phyloP scores from a whole-genome alignment of 371 early-diverging fungal genomes.

The Chytridium lagenaria region DNA sequence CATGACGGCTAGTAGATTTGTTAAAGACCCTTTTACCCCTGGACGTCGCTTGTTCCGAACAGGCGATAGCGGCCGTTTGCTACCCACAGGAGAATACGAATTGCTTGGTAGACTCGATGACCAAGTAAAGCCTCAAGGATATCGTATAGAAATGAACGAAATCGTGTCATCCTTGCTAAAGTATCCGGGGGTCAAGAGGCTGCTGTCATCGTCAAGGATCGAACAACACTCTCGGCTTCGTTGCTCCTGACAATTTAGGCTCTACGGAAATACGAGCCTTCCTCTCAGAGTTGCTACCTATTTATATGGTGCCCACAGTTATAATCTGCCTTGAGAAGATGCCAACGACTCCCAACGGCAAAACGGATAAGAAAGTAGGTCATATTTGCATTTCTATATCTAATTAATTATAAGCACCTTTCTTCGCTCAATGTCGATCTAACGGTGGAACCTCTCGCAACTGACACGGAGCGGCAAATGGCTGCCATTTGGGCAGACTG shows the following conservation, averaged over 20 bases:
- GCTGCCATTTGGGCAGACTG: conserved; percentile 8
- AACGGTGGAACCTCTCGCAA: background rate
- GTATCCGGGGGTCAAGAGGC: conserved; percentile 22
- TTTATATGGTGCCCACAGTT: conserved; percentile 31
- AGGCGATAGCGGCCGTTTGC: conserved; percentile 41
- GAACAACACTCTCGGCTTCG: conserved; percentile 30
- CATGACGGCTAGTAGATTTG: conserved; percentile 33
- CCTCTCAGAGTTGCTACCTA: conserved; percentile 20
- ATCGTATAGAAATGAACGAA: conserved; percentile 57
- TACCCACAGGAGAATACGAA: conserved; percentile 47
- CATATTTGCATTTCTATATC: background rate
- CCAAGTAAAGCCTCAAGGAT: conserved; percentile 56
- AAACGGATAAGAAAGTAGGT: conserved; percentile 24
- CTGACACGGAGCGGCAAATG: background rate
- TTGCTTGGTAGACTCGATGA: conserved; percentile 50
- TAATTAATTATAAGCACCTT: background rate
- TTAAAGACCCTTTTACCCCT: conserved; percentile 14
- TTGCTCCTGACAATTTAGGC: conserved; percentile 29
- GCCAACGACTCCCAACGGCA: conserved; percentile 32
- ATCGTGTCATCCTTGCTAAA: conserved; percentile 25
- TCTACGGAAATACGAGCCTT: conserved; percentile 15
- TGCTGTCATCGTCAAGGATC: conserved; percentile 28
- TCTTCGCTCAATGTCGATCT: background rate
- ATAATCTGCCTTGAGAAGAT: conserved; percentile 19
- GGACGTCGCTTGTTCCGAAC: conserved; percentile 29